These are phyloP conservation scores for Saccharum hybrid DNA, from an alignment of 202 grass and related monocot genomes.

Conservation along the genomic window DNA sequence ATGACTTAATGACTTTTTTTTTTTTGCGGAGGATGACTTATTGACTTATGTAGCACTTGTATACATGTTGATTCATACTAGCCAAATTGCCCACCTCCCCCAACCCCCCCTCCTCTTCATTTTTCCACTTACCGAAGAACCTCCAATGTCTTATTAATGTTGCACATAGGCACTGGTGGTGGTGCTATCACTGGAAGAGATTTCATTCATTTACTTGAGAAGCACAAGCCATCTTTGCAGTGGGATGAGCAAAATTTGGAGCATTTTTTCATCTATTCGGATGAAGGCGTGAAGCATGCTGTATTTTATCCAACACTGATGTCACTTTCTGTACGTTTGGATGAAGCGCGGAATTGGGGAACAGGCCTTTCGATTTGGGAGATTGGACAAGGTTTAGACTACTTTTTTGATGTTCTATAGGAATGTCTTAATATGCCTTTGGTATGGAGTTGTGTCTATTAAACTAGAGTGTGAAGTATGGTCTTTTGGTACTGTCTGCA, in stretches of 20 bases:
- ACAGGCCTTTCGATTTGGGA: conserved; percentile 88
- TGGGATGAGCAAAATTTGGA: conserved; percentile 88
- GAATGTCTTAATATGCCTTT: conserved; percentile 28
- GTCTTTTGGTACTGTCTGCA: neutral
- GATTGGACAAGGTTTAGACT: conserved; percentile 93
- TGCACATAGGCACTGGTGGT: conserved; percentile 60
- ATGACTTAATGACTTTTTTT: neutral
- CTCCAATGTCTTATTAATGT: conserved; percentile 32
- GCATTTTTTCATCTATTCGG: conserved; percentile 78
- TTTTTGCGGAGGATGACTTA: neutral
- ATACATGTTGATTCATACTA: too few relatives aligned
- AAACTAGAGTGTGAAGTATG: conserved; percentile 16
- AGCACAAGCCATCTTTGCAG: conserved; percentile 72
- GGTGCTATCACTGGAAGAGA: conserved; percentile 75
- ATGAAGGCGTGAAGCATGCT: conserved; percentile 69
- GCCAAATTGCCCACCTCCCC: too few relatives aligned
- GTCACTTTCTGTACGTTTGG: conserved; percentile 75
- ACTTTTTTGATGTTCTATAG: conserved; percentile 86
- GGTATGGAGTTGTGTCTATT: conserved; percentile 10
- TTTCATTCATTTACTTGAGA: conserved; percentile 72
- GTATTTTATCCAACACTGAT: conserved; percentile 84
- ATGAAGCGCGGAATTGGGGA: conserved; percentile 74
- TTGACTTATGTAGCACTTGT: neutral
- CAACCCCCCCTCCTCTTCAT: too few relatives aligned
- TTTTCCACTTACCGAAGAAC: neutral